Conservation (phyloP, 768 basidiomycete species). For the Lentinula guzmanii region DNA sequence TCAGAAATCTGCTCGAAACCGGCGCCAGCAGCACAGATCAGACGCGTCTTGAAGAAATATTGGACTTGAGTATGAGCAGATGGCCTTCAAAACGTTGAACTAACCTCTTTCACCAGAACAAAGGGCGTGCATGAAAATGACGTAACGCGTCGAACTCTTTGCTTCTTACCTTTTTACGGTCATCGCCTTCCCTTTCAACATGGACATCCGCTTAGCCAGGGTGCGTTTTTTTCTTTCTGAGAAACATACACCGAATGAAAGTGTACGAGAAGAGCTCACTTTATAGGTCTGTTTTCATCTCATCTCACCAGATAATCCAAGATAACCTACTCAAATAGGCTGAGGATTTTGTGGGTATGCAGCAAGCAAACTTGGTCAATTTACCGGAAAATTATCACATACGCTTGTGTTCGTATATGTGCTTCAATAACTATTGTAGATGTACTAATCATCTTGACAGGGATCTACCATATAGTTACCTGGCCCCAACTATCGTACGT, state of each 20-base stretch:
- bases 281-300: slow-evolving; percentile 2
- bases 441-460: slow-evolving; percentile 28
- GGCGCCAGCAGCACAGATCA: no score
- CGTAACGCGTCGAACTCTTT: background rate
- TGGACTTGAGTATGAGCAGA: no score
- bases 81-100: no score
- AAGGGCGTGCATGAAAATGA: no score
- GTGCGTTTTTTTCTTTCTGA: slow-evolving; percentile 19
- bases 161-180: background rate
- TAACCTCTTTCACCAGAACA: no score
- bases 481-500: slow-evolving; percentile 95
- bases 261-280: background rate
- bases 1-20: no score
- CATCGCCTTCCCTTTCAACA: slow-evolving; percentile 17
- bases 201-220: slow-evolving; percentile 50
- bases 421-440: background rate
- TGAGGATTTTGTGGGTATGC: slow-evolving; percentile 88
- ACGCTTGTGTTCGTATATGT: slow-evolving; percentile 55
- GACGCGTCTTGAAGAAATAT: no score
- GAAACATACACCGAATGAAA: slow-evolving; percentile 9
- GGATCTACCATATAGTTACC: slow-evolving; percentile 84
- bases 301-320: background rate
- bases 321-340: slow-evolving; percentile 39
- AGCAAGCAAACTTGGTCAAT: slow-evolving; percentile 90
- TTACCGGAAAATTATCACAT: slow-evolving; percentile 89